These are phyloP conservation scores for Trichophyton simii DNA, from an alignment of 2,329 filamentous ascomycete species.

Conservation along the genomic window DNA sequence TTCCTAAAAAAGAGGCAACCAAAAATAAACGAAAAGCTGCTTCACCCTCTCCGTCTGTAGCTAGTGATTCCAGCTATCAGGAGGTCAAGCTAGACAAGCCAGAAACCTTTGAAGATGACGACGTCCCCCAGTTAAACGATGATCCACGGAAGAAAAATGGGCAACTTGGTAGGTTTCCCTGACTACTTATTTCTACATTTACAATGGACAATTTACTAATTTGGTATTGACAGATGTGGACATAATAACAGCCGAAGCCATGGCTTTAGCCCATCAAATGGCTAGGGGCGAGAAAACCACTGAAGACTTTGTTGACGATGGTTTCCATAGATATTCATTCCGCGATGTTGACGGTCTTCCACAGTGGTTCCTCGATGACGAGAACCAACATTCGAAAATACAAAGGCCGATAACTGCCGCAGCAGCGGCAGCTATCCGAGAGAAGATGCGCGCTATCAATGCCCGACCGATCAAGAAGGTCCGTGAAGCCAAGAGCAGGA, in stretches of 20 bases:
- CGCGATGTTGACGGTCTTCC: conserved; percentile 84
- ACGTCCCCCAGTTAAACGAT: conserved; percentile 17
- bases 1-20: not conserved
- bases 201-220: conserved; percentile 12
- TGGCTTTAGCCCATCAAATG: conserved; percentile 88
- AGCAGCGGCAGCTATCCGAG: conserved; percentile 81
- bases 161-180: conserved; percentile 29
- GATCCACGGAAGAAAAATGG: conserved; percentile 32
- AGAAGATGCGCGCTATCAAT: conserved; percentile 84
- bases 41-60: not conserved
- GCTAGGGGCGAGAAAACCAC: conserved; percentile 73
- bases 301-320: conserved; percentile 72
- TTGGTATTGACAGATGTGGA: conserved; percentile 58
- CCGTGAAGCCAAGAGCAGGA: conserved; percentile 84
- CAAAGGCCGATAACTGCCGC: conserved; percentile 86
- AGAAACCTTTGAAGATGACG: conserved; percentile 5
- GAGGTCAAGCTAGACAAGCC: not conserved
- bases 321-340: conserved; percentile 85
- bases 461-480: conserved; percentile 98
- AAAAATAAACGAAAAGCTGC: not conserved
- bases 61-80: not conserved
- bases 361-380: conserved; percentile 97
- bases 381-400: conserved; percentile 65
- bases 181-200: conserved; percentile 6
- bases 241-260: conserved; percentile 98